Evolutionary conservation across 495 filamentous ascomycete genomes (phyloP).

Genomic region (Daldinia concentrica): DNA sequence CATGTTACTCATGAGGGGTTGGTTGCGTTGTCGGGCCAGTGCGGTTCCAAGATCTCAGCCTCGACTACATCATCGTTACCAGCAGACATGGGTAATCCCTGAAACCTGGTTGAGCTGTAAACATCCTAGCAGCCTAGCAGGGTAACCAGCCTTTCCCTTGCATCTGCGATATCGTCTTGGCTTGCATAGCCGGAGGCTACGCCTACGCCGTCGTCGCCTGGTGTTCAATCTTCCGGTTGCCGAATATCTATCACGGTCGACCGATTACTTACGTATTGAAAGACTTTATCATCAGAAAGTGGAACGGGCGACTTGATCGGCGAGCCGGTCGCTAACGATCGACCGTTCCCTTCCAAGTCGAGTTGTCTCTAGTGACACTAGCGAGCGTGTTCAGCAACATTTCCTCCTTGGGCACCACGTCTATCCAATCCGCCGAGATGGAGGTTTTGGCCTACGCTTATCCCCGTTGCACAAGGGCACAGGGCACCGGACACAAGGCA

Average conservation of each 20-base stretch:
- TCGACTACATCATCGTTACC: constrained; percentile 43
- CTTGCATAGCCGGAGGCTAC: constrained; percentile 26
- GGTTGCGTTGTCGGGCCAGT: constrained; percentile 38
- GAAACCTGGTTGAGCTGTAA: constrained; percentile 28
- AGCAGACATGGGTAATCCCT: constrained; percentile 36
- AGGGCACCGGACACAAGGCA: neutral
- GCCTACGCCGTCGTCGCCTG: constrained; percentile 11
- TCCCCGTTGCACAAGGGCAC: constrained; percentile 12
- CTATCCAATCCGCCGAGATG: constrained; percentile 15
- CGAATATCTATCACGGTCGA: constrained; percentile 20
- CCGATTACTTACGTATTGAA: constrained; percentile 26
- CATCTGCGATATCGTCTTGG: constrained; percentile 39
- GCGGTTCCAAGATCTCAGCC: constrained; percentile 34
- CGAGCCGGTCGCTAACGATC: constrained; percentile 26
- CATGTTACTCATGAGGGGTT: constrained; percentile 42
- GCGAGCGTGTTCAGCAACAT: constrained; percentile 14
- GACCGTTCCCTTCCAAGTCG: constrained; percentile 18
- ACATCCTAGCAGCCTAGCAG: constrained; percentile 14
- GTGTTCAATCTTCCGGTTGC: constrained; percentile 16
- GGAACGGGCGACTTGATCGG: constrained; percentile 27
- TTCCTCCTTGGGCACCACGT: constrained; percentile 8
- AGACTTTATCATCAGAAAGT: constrained; percentile 15
- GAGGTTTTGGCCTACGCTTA: constrained; percentile 19
- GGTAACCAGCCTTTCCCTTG: constrained; percentile 38
- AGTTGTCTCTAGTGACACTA: constrained; percentile 22